Evolutionary conservation across 139 green algal genomes (phyloP).

Genomic region (Chlamydomonas applanata): DNA sequence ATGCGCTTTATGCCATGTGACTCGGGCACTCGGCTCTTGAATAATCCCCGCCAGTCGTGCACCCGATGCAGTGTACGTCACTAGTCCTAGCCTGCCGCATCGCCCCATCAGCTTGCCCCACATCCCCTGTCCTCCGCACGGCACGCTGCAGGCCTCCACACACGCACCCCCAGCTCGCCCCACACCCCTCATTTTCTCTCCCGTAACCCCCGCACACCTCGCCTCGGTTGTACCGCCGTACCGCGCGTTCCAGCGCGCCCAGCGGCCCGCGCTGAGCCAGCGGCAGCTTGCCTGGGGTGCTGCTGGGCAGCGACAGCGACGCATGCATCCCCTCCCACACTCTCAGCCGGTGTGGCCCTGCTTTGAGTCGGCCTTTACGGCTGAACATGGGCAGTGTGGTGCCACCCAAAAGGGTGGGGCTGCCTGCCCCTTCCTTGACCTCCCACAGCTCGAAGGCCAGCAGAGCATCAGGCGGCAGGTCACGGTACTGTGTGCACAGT

Average conservation of each 20-base stretch:
- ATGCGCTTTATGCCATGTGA: too few relatives aligned
- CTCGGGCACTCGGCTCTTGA: too few relatives aligned
- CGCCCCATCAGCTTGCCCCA: too few relatives aligned
- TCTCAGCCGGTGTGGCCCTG: slow-evolving; percentile 63
- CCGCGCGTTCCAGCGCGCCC: slow-evolving; percentile 65
- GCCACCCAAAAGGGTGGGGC: slow-evolving; percentile 48
- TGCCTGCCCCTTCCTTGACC: slow-evolving; percentile 33
- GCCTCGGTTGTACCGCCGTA: slow-evolving; percentile 72
- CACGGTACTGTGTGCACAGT: slow-evolving; percentile 65
- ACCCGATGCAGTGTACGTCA: too few relatives aligned
- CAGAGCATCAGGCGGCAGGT: slow-evolving; percentile 71
- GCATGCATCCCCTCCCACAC: slow-evolving; percentile 44
- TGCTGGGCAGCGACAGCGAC: slow-evolving; percentile 45
- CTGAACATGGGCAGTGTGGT: slow-evolving; percentile 80
- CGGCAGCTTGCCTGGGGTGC: slow-evolving; percentile 77
- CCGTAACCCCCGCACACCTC: slow-evolving; percentile 47
- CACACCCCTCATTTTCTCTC: too few relatives aligned
- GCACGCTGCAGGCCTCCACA: too few relatives aligned
- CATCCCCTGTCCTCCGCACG: too few relatives aligned
- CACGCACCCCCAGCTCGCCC: too few relatives aligned
- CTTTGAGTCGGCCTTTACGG: slow-evolving; percentile 84
- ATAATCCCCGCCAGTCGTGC: too few relatives aligned
- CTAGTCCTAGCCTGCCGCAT: too few relatives aligned
- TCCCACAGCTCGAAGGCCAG: slow-evolving; percentile 73
- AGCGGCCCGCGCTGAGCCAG: slow-evolving; percentile 53